Conservation (phyloP, 208 protist species). For the Acanthamoeba triangularis region DNA sequence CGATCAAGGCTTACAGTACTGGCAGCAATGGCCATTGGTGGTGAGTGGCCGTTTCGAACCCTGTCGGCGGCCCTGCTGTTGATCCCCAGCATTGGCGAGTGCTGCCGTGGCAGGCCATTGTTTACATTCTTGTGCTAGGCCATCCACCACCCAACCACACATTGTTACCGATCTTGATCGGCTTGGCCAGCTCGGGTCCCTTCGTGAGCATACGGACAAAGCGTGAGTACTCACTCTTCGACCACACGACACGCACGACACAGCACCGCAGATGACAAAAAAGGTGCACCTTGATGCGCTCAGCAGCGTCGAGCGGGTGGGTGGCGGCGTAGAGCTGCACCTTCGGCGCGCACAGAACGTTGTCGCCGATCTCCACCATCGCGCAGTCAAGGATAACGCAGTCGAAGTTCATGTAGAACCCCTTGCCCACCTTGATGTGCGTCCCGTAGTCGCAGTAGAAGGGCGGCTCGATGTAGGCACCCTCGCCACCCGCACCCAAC, state of each 20-base stretch:
- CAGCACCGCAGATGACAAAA: background rate
- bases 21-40: too few relatives aligned
- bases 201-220: background rate
- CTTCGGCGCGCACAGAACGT: conserved; percentile 89
- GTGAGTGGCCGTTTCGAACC: too few relatives aligned
- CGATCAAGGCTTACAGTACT: too few relatives aligned
- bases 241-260: background rate
- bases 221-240: too few relatives aligned
- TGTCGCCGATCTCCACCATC: conserved; percentile 90
- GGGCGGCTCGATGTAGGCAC: conserved; percentile 88
- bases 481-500: conserved; percentile 79
- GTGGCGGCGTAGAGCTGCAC: conserved; percentile 92
- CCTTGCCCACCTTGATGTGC: conserved; percentile 90
- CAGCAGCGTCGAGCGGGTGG: conserved; percentile 90
- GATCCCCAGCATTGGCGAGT: too few relatives aligned
- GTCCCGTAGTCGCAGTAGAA: conserved; percentile 93
- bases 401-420: conserved; percentile 91
- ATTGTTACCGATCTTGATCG: conserved; percentile 87
- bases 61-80: too few relatives aligned
- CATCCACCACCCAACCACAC: conserved; percentile 90
- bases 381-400: conserved; percentile 91
- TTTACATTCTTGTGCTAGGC: too few relatives aligned
- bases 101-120: too few relatives aligned
- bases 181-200: conserved; percentile 82
- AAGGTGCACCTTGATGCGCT: conserved; percentile 36